Percentiles rank a stretch among this genome's conserved stretches.
Conservation (phyloP, 192 early-diverging fungal species). For the Jimgerdemannia flammicorona region DNA sequence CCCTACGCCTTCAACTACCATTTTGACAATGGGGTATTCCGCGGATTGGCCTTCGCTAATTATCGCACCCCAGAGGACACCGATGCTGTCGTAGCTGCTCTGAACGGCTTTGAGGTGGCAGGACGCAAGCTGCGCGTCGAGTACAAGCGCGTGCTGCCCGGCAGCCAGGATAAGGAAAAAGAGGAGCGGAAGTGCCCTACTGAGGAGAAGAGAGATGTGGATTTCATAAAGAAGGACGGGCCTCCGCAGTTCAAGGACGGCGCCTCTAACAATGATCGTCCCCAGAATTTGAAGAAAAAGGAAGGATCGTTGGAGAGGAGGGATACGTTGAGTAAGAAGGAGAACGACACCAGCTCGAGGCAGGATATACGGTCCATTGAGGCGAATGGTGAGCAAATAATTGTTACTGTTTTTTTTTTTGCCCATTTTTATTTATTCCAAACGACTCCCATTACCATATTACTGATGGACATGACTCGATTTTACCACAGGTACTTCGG, state of each 20-base stretch:
- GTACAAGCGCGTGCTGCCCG: conserved; percentile 72
- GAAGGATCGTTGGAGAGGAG: conserved; percentile 15
- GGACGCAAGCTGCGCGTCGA: conserved; percentile 77
- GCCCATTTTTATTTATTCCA: neutral
- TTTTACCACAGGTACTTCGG: neutral
- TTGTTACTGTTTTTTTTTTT: conserved; percentile 13
- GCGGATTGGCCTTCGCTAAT: conserved; percentile 79
- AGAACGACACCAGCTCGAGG: conserved; percentile 24
- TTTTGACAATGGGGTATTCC: conserved; percentile 76
- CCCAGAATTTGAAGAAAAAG: neutral
- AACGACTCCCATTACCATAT: too few relatives aligned
- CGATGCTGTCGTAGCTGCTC: conserved; percentile 57
- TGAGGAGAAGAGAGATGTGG: conserved; percentile 26
- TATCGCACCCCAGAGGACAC: conserved; percentile 76
- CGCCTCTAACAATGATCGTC: conserved; percentile 25
- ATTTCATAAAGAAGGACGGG: conserved; percentile 26
- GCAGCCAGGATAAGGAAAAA: conserved; percentile 30
- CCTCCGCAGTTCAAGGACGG: conserved; percentile 28
- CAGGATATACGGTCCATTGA: neutral
- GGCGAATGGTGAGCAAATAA: neutral
- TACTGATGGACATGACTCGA: too few relatives aligned
- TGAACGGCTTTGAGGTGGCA: conserved; percentile 68
- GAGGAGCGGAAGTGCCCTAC: neutral
- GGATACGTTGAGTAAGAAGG: conserved; percentile 27
- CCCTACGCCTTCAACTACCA: conserved; percentile 85